Base-by-base conservation (phyloP, 2,329 filamentous ascomycete genomes). In the Monosporascus sp. region DNA sequence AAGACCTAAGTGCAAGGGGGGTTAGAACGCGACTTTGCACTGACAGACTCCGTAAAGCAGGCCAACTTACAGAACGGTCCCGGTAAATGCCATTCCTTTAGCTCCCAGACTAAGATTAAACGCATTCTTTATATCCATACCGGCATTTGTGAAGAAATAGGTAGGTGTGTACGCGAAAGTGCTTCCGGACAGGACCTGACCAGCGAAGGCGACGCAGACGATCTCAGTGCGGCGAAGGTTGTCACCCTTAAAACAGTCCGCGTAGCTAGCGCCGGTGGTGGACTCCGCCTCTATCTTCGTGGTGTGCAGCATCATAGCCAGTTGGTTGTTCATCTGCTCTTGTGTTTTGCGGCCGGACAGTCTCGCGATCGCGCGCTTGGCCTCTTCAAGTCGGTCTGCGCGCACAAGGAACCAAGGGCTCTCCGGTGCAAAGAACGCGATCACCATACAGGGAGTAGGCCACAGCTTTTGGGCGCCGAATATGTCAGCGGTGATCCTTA, bases 321-420 rank as follows among this genome's bases (percentile, higher is more conserved):
- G 54, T 5, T 70, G 67, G 49, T 69, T 67, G 50, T 72, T 70
- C 5, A 69, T 65, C 52, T 76, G 68, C 31, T 61, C 66, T 17
- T 61, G 60, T 5, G 57, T 66, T 54, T 58, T 65, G 55, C 49
- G 48, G 7, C 64, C 64, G 20, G 65, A 66, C 1, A 76, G 65
- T n/a, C 71, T 63, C 44, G 58, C 54, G 5, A 75, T 57, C 2
- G 71, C 62, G 25, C 60, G 58, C 39, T 66, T 64, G 7, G 75
- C 74, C 17, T 69, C 62, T 2, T 70, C 65, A 7, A 68, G 57
- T 6, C 67, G 67, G 6, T 71, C 71, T 2, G 67, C 60, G 5
- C 74, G 70, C 27, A 77, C 70, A 3, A 74, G 68, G 67, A 70
- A 76, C 73, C 75, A 78, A 0, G 75, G 76, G 35, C 71, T 74